Conservation (phyloP, 208 protist genomes). For the Trypanosoma rangeli region DNA sequence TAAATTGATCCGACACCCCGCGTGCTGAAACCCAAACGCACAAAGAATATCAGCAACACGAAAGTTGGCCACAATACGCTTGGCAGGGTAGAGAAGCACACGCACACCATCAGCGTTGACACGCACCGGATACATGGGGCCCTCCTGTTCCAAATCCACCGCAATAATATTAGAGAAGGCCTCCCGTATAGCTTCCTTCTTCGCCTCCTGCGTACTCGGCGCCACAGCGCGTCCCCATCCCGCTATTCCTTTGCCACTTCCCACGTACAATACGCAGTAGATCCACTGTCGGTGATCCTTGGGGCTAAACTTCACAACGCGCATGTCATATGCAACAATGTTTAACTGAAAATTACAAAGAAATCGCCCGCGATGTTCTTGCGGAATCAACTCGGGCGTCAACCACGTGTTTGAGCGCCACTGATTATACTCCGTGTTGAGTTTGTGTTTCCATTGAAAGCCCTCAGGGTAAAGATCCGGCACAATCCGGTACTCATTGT, state of each 20-base stretch:
- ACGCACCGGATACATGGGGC: constrained; percentile 92
- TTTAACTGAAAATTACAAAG: constrained; percentile 94
- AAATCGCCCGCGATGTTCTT: constrained; percentile 91
- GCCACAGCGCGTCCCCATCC: constrained; percentile 90
- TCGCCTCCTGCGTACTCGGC: constrained; percentile 88
- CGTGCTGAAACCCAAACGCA: constrained; percentile 93
- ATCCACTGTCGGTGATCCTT: constrained; percentile 94
- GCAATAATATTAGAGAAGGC: constrained; percentile 92
- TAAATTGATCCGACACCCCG: constrained; percentile 86
- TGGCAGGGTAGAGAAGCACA: constrained; percentile 87
- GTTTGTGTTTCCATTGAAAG: constrained; percentile 93
- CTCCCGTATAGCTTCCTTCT: constrained; percentile 88
- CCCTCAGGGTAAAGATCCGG: constrained; percentile 92
- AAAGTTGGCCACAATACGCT: constrained; percentile 90
- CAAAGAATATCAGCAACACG: constrained; percentile 92
- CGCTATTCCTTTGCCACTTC: constrained; percentile 90
- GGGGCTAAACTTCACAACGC: constrained; percentile 92
- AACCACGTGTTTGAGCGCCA: constrained; percentile 94
- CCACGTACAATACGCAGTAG: constrained; percentile 91
- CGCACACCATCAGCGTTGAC: constrained; percentile 90
- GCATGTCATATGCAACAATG: constrained; percentile 91
- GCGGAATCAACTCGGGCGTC: constrained; percentile 90
- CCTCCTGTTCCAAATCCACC: constrained; percentile 92
- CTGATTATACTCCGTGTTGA: constrained; percentile 94
- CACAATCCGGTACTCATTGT: constrained; percentile 94